A percentile compares a stretch with the other conserved stretches of the same genome.
These are phyloP conservation scores for Perkinsus chesapeaki DNA, from an alignment of 169 alveolate species.

Conservation along the genomic window DNA sequence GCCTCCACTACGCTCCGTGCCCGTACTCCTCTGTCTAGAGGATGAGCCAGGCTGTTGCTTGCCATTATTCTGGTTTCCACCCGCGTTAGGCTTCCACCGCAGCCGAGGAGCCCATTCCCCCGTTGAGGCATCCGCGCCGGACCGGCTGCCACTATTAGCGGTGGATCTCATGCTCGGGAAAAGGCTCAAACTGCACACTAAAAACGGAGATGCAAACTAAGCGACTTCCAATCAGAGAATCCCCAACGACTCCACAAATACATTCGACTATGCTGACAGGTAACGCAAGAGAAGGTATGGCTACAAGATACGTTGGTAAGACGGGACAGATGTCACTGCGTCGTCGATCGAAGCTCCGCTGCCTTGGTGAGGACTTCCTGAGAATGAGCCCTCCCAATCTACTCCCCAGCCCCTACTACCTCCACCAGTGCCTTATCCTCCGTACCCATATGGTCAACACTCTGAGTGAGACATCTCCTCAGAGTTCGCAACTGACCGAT, in stretches of 20 bases:
- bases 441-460: not conserved
- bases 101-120: not conserved
- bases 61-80: not conserved
- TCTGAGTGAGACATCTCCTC: not conserved
- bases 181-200: not conserved
- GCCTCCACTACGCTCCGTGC: too few relatives aligned
- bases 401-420: not conserved
- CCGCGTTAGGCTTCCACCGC: not conserved
- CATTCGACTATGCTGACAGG: too few relatives aligned
- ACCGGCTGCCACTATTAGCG: not conserved
- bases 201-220: not conserved
- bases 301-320: not conserved
- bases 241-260: not conserved
- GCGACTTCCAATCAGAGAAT: not conserved
- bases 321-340: not conserved
- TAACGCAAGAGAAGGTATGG: not conserved
- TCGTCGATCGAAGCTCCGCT: not conserved
- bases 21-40: not conserved
- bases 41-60: not conserved
- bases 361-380: not conserved
- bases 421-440: not conserved
- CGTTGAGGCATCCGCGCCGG: not conserved
- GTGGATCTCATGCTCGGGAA: not conserved
- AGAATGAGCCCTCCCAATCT: not conserved
- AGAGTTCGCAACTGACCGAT: not conserved